Conservation (phyloP, 2,329 filamentous ascomycete species). For the Clarireedia monteithiana region DNA sequence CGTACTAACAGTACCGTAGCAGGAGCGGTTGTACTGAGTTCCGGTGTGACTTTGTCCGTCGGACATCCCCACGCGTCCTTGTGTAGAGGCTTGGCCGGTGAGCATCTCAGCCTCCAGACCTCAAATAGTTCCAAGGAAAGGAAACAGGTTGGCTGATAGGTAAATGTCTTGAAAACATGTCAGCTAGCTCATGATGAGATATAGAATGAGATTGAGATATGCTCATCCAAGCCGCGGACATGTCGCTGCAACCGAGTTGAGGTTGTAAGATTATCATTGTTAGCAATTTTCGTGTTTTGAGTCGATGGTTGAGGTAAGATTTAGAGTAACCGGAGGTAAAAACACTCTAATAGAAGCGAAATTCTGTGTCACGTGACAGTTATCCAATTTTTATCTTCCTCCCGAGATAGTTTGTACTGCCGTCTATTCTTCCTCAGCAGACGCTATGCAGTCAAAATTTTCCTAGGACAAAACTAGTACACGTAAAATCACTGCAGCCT, state of each 20-base stretch:
- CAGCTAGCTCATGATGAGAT: constrained; percentile 2
- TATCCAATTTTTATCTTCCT: not conserved
- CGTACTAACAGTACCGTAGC: constrained; percentile 8
- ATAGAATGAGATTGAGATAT: not conserved
- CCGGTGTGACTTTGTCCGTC: constrained; percentile 10
- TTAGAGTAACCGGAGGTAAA: not conserved
- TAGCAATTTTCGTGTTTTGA: not conserved
- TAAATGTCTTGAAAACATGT: constrained; percentile 4
- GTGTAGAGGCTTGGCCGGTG: not conserved
- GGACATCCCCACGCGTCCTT: constrained; percentile 9
- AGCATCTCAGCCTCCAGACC: constrained; percentile 1
- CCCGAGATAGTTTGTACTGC: not conserved
- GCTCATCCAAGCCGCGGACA: not conserved
- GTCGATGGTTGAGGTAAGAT: not conserved
- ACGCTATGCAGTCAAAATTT: not conserved
- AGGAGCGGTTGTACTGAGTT: constrained; percentile 5
- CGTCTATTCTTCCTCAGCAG: not conserved
- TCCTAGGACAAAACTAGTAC: not conserved
- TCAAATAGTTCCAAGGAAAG: not conserved
- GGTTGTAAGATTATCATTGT: not conserved
- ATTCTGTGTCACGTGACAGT: not conserved
- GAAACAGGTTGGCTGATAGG: not conserved
- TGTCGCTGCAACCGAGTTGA: not conserved
- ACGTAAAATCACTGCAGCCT: too few relatives aligned
- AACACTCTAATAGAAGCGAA: not conserved